Conservation (phyloP, 2,329 filamentous ascomycete genomes). For the Clonostachys byssicola region DNA sequence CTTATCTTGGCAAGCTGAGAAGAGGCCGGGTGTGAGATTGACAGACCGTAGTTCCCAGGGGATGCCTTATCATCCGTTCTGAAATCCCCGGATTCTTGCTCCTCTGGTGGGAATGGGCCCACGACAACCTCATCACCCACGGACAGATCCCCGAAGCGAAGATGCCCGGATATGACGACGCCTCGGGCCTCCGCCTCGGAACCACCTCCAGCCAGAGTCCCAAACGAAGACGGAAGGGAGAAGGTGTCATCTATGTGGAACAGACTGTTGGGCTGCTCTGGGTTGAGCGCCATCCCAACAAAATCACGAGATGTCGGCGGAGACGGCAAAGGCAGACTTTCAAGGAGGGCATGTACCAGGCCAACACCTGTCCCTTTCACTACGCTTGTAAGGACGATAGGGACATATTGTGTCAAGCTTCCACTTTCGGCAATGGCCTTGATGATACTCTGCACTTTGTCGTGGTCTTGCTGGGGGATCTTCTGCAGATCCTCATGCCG, state of each 20-base stretch:
- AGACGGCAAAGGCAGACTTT: conserved; percentile 66
- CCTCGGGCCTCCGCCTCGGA: conserved; percentile 37
- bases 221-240: conserved; percentile 61
- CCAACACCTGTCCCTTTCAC: conserved; percentile 81
- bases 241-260: conserved; percentile 95
- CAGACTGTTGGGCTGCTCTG: conserved; percentile 57
- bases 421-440: conserved; percentile 38
- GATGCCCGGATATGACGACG: conserved; percentile 78
- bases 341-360: conserved; percentile 76
- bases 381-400: conserved; percentile 83
- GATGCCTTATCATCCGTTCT: conserved; percentile 42
- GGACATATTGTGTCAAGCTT: conserved; percentile 54
- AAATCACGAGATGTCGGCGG: conserved; percentile 48
- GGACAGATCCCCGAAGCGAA: conserved; percentile 73
- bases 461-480: conserved; percentile 51
- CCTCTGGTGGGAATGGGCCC: conserved; percentile 68
- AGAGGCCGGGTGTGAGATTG: conserved; percentile 48
- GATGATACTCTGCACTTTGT: conserved; percentile 54
- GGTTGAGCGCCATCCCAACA: conserved; percentile 49
- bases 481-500: conserved; percentile 42
- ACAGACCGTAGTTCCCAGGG: conserved; percentile 41
- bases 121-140: conserved; percentile 76
- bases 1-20: conserved; percentile 47
- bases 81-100: conserved; percentile 33
- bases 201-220: conserved; percentile 9